Evolutionary conservation across 371 early-diverging fungal genomes (phyloP), one percentile per base, ranked within the genome.

Genomic region (Polyrhizophydium stewartii): DNA sequence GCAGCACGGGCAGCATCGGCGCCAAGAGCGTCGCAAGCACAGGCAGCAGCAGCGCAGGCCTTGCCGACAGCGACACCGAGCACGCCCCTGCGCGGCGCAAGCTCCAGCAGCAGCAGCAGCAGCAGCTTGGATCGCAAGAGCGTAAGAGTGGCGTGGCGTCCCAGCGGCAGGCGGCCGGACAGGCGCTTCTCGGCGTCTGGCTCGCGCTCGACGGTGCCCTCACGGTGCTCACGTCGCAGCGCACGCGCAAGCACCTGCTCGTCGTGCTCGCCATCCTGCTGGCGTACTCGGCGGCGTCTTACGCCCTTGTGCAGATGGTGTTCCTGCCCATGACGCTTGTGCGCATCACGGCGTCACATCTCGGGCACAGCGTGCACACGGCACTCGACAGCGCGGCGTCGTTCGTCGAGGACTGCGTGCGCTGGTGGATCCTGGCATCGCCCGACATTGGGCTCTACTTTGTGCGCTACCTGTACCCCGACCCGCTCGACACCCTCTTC

Each of bases 401-500:
- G 27, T 38, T 31, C 3, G 45, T 56, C 25, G 64, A 65, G 50
- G 19, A 19, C 1, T 31, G 49, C 19, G 55, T 71, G 28, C 40
- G 37, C 25, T 68, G 65, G 63, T 60, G 67, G 45, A 9, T 68
- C n/a, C 10, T 60, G 6, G 57, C 53, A 46, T 61, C 66, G 51
- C 72, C 72, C 17, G 66, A 71, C 19, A 58, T 60, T 1, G 67
- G 67, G n/a, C 32, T 71, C 30, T 65, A 65, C 43, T 50, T 64
- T 31, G 32, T 67, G 1, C 38, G 69, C 19, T 72, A 72, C 53
- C 43, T 56, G 19, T 72, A 45, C 24, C 72, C 72, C 33, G 61
- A 38, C 16, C 72, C 72, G 25, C 50, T 72, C 31, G 72, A 72
- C 40, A 38, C 45, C 22, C 35, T 72, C 32, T 72, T 72, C 43